A percentile compares a stretch with the other conserved stretches of the same genome.
phyloP scores from a whole-genome alignment of 768 basidiomycete species.

The Auriscalpium microsporum region DNA sequence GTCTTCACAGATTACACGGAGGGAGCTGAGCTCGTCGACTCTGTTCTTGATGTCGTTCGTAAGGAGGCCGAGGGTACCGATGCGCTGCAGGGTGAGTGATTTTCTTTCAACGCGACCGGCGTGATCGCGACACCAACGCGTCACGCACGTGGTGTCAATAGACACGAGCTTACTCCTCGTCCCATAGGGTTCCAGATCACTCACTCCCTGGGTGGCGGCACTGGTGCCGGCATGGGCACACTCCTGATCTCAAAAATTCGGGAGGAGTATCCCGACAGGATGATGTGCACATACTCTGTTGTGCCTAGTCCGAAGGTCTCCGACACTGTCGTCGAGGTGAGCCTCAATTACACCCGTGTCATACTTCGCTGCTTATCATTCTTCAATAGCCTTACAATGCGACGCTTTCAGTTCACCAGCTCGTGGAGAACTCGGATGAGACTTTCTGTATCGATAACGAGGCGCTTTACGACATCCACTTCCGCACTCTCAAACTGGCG shows the following conservation, averaged over 20 bases:
- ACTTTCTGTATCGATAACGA: constrained; percentile 99
- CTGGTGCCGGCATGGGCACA: constrained; percentile 99
- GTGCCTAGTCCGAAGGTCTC: constrained; percentile 96
- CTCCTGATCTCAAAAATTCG: constrained; percentile 98
- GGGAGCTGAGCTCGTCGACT: constrained; percentile 97
- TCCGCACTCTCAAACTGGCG: constrained; percentile 92
- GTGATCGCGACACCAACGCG: constrained; percentile 12
- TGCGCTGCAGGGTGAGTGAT: constrained; percentile 75
- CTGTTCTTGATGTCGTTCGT: constrained; percentile 95
- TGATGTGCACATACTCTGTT: constrained; percentile 99
- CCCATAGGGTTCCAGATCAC: constrained; percentile 91
- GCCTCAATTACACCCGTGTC: not conserved
- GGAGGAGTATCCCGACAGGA: constrained; percentile 97
- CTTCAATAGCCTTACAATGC: constrained; percentile 85
- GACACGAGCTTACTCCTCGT: constrained; percentile 1
- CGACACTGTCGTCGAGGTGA: constrained; percentile 93
- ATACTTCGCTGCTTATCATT: not conserved
- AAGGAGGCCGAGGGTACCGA: constrained; percentile 98
- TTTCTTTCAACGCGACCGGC: constrained; percentile 1
- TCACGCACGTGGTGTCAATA: constrained; percentile 4
- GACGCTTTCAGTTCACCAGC: constrained; percentile 94
- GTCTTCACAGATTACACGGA: constrained; percentile 67
- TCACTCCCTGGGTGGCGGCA: constrained; percentile 97
- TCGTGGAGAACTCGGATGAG: constrained; percentile 99
- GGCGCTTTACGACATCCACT: constrained; percentile 98